Evolutionary conservation across 192 early-diverging fungal genomes (phyloP).

Genomic region (Diversispora epigaea): DNA sequence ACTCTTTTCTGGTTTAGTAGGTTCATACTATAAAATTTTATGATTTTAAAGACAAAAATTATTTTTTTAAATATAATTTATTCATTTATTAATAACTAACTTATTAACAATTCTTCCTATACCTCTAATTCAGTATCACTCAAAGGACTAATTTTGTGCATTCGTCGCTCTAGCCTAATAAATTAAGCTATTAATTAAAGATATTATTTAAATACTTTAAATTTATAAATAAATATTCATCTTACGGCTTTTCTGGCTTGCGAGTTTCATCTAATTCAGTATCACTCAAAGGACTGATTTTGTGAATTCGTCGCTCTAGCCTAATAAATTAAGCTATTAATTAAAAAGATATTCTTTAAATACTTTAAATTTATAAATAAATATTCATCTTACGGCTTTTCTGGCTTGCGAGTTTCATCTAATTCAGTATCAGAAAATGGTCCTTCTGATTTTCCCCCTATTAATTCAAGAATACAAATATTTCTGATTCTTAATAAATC

Average conservation of each 20-base stretch:
- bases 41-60: background rate
- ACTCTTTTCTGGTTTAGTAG: conserved; percentile 5
- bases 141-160: conserved; percentile 41
- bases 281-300: conserved; percentile 28
- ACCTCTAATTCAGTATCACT: conserved; percentile 67
- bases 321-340: too few species aligned
- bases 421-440: conserved; percentile 30
- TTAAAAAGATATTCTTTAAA: too few species aligned
- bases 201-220: too few species aligned
- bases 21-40: background rate
- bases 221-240: background rate
- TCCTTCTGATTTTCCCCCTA: conserved; percentile 27
- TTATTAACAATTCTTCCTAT: background rate
- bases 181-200: too few species aligned
- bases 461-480: too few species aligned
- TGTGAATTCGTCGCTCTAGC: too few species aligned
- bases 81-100: background rate
- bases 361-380: too few species aligned
- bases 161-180: conserved; percentile 1
- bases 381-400: conserved; percentile 19
- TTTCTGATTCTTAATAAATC: too few species aligned
- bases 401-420: conserved; percentile 30
- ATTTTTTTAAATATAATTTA: background rate
- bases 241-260: conserved; percentile 27
- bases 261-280: conserved; percentile 27